Conservation (phyloP, 1,284 basidiomycete genomes). For the Tilletia setariae region DNA sequence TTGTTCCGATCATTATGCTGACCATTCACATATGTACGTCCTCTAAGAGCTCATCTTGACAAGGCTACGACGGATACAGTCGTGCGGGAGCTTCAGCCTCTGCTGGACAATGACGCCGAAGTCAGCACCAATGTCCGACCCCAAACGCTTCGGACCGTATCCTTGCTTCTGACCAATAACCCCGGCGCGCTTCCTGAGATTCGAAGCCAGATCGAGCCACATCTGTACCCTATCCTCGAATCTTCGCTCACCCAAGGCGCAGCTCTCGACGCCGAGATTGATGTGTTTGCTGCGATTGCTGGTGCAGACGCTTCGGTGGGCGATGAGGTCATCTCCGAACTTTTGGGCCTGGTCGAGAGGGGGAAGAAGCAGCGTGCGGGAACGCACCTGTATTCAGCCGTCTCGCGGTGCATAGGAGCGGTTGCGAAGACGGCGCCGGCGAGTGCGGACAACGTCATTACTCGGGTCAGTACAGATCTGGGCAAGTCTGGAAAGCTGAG, state of each 20-base stretch:
- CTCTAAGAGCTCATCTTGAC: constrained; percentile 21
- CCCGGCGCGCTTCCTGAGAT: constrained; percentile 26
- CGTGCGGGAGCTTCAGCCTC: constrained; percentile 37
- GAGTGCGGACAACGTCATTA: constrained; percentile 26
- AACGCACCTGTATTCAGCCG: constrained; percentile 34
- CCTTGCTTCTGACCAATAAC: constrained; percentile 30
- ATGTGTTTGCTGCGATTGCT: constrained; percentile 78
- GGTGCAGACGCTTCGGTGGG: constrained; percentile 64
- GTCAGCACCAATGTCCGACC: constrained; percentile 35
- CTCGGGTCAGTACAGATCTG: constrained; percentile 20
- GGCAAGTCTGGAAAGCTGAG: not conserved
- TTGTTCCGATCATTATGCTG: not conserved
- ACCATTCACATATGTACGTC: no score
- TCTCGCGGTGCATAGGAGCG: constrained; percentile 44
- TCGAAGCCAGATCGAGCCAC: constrained; percentile 60
- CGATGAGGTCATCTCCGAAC: constrained; percentile 1
- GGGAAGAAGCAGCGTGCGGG: constrained; percentile 17
- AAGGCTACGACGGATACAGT: constrained; percentile 28
- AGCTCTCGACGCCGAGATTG: constrained; percentile 73
- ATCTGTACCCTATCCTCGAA: constrained; percentile 70
- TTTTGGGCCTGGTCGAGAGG: constrained; percentile 21
- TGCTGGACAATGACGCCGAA: constrained; percentile 37
- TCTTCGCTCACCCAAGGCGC: constrained; percentile 72
- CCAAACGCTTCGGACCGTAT: constrained; percentile 32
- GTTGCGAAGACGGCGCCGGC: constrained; percentile 28